Conservation (phyloP, 140 eudicot genomes). For the Anethum foeniculum region DNA sequence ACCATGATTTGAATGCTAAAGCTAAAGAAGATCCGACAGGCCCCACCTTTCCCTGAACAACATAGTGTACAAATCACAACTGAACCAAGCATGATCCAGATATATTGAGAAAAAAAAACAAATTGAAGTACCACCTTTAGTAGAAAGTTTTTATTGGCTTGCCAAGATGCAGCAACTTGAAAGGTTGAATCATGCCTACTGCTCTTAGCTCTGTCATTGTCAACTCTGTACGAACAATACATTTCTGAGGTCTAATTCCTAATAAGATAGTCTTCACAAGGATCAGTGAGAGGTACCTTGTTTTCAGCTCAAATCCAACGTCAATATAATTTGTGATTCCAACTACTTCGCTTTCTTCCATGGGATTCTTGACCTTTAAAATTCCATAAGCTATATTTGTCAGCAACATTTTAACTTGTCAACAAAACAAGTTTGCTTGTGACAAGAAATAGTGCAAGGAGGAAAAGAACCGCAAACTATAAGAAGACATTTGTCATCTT, state of each 20-base stretch:
- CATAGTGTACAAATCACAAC: not conserved
- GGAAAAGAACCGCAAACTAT: not conserved
- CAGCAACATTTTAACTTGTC: constrained; percentile 10
- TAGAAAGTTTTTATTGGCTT: constrained; percentile 83
- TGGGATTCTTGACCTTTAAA: constrained; percentile 71
- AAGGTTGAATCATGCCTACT: constrained; percentile 62
- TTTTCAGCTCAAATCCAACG: constrained; percentile 70
- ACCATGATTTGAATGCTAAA: constrained; percentile 90
- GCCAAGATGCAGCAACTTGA: constrained; percentile 96
- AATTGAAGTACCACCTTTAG: constrained; percentile 41
- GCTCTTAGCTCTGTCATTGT: constrained; percentile 38
- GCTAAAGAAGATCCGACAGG: constrained; percentile 75
- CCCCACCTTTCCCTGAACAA: constrained; percentile 73
- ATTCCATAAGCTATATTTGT: constrained; percentile 16
- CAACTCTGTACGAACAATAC: constrained; percentile 37
- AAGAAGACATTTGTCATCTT: not conserved
- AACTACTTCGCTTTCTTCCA: constrained; percentile 68
- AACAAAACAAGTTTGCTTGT: not conserved
- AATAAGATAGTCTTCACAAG: not conserved
- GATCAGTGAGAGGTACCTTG: constrained; percentile 41
- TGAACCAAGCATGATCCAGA: not conserved
- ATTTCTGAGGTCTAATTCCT: constrained; percentile 8
- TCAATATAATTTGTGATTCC: constrained; percentile 85
- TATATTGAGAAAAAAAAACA: not conserved
- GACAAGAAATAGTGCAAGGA: not conserved